Evolutionary conservation across 495 filamentous ascomycete species (phyloP).

Genomic region (Xylaria curta): DNA sequence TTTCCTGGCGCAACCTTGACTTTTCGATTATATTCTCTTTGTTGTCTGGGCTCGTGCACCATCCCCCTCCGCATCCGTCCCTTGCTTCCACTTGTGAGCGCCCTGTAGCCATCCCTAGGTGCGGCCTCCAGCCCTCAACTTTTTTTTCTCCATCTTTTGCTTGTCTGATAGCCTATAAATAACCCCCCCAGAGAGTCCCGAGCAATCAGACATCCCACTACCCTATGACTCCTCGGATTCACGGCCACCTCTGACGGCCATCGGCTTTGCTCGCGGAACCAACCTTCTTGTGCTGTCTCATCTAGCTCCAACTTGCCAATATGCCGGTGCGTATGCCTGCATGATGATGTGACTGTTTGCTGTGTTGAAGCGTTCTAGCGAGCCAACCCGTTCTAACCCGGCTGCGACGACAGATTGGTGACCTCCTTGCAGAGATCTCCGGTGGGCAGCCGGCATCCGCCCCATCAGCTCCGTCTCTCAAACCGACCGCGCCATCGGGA

Average conservation of each 20-base stretch:
- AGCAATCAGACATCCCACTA: not conserved
- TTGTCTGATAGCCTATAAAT: not conserved
- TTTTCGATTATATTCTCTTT: conserved; percentile 27
- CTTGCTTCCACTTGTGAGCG: not conserved
- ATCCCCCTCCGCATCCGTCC: conserved; percentile 20
- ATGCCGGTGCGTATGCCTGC: conserved; percentile 34
- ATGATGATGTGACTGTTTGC: conserved; percentile 13
- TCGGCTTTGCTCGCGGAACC: conserved; percentile 23
- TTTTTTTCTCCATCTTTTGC: not conserved
- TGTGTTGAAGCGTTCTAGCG: not conserved
- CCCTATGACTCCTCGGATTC: conserved; percentile 20
- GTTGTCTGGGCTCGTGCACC: conserved; percentile 21
- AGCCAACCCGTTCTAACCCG: conserved; percentile 30
- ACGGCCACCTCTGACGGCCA: conserved; percentile 34
- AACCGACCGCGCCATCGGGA: conserved; percentile 34
- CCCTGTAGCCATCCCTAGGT: not conserved
- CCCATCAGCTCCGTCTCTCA: conserved; percentile 30
- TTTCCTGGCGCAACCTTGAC: conserved; percentile 27
- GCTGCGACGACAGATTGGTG: conserved; percentile 51
- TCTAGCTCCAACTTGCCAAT: conserved; percentile 22
- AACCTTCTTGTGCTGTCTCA: conserved; percentile 19
- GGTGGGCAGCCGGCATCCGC: conserved; percentile 52
- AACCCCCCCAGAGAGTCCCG: not conserved
- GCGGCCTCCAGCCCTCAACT: not conserved
- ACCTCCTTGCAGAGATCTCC: conserved; percentile 62